These are phyloP conservation scores for Lactarius tabidus DNA, from an alignment of 768 basidiomycete species.

Conservation along the genomic window DNA sequence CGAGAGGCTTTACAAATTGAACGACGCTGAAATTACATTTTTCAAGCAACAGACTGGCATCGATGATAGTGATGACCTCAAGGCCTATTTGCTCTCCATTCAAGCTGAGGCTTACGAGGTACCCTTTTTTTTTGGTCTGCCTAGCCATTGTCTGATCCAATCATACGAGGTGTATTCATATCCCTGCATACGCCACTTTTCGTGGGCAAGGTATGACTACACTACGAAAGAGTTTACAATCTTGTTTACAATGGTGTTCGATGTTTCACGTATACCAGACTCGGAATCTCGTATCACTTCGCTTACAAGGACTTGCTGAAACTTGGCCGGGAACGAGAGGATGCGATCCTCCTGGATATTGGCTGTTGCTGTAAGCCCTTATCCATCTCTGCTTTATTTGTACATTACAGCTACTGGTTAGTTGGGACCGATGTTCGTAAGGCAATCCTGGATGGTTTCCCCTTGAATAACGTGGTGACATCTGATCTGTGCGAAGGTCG, in stretches of 20 bases:
- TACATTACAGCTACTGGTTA: constrained; percentile 12
- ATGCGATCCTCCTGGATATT: constrained; percentile 42
- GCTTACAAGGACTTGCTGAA: constrained; percentile 33
- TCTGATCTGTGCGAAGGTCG: constrained; percentile 39
- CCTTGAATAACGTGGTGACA: constrained; percentile 36
- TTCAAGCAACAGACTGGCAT: constrained; percentile 31
- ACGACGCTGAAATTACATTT: constrained; percentile 24
- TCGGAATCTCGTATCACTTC: constrained; percentile 29
- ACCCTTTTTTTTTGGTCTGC: neutral
- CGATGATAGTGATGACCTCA: constrained; percentile 31
- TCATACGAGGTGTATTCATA: constrained; percentile 31
- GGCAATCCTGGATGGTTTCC: constrained; percentile 42
- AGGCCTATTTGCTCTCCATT: constrained; percentile 31
- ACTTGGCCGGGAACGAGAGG: constrained; percentile 36
- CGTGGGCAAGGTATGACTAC: constrained; percentile 27
- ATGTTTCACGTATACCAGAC: constrained; percentile 15
- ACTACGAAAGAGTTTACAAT: neutral
- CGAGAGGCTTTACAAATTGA: constrained; percentile 12
- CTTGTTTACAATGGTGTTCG: no score
- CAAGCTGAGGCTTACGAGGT: constrained; percentile 33
- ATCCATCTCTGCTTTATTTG: neutral
- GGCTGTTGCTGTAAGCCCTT: constrained; percentile 42
- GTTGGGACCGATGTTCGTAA: constrained; percentile 44
- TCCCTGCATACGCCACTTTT: constrained; percentile 32
- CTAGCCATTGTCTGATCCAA: neutral